Evolutionary conservation across 768 basidiomycete species (phyloP), one percentile per base, ranked within the genome.

Genomic region (Suillus subalutaceus): DNA sequence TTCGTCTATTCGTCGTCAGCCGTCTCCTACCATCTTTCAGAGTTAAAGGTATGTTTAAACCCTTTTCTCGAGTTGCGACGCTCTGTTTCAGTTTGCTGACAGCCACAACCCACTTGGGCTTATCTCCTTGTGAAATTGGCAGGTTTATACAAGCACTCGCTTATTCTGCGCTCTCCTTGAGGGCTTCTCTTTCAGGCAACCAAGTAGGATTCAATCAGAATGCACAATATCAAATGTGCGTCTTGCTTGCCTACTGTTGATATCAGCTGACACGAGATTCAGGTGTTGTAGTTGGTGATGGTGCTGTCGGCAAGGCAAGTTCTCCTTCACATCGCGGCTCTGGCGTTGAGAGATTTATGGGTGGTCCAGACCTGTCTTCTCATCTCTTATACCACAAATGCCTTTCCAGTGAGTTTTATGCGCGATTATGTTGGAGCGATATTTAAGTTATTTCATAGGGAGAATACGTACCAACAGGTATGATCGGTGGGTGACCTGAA

Each of bases 301-400:
- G 96, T 88, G 96, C 96, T 66, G 96, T 97, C 72, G 96, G 96
- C 78, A 98, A 97, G 92, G 95, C 90, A 72, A 74, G 87, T 79
- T 55, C 63, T 58, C 53, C 60, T 46, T 65, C 62, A 66, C 18
- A 66, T 62, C 55, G 53, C 53, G 35, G 35, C 60, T 52, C 32
- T 60, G 26, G 62, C 32, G 61, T 57, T 40, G 59, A 46, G 43
- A 60, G 59, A 60, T 53, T 40, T 52, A 59, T 67, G 26, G 65
- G 71, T 68, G 75, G 75, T 71, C 40, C 74, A 99, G 97, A 99
- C 97, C 63, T 99, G 97, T 80, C 89, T 99, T 67, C 87, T 99
- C 74, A 99, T 99, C 77, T 99, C 97, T 62, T 99, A 99, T 83
- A 99, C 97, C 71, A 99, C 97, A 70, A 96, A 97, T 82, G 94